Evolutionary conservation across 208 protist genomes (phyloP).

Genomic region (Leishmania amazonensis): DNA sequence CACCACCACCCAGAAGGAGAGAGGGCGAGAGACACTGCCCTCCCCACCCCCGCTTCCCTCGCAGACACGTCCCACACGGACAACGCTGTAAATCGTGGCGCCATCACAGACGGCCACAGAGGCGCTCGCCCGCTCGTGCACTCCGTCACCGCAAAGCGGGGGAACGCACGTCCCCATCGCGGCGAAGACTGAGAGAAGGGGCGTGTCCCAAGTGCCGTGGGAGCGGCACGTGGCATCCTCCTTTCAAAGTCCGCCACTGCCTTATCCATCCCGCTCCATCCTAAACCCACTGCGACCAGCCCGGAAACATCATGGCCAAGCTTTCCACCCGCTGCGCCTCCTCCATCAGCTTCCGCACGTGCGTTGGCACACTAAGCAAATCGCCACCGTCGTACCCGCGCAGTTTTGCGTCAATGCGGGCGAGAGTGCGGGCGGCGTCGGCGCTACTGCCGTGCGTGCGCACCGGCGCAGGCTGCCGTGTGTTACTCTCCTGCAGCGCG

Average conservation of each 20-base stretch:
- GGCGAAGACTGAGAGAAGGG: neutral
- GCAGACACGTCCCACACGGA: neutral
- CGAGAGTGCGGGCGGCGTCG: constrained; percentile 79
- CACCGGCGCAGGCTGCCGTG: constrained; percentile 23
- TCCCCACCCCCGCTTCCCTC: neutral
- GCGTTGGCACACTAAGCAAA: constrained; percentile 53
- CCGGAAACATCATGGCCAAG: constrained; percentile 72
- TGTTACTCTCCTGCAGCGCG: neutral
- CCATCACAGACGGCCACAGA: neutral
- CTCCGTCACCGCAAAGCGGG: neutral
- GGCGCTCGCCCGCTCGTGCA: neutral
- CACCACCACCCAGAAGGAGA: neutral
- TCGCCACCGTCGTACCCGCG: constrained; percentile 75
- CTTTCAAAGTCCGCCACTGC: neutral
- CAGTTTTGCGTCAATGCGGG: constrained; percentile 90
- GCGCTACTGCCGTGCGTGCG: constrained; percentile 36
- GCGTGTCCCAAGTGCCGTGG: too few relatives aligned
- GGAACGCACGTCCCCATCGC: neutral
- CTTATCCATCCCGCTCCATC: neutral
- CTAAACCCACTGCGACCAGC: constrained; percentile 88
- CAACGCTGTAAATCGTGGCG: neutral
- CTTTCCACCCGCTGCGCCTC: constrained; percentile 68
- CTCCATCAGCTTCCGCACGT: constrained; percentile 72
- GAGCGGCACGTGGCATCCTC: neutral
- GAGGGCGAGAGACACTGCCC: neutral